phyloP scores from a whole-genome alignment of 371 early-diverging fungal genomes.

The Lichtheimia corymbifera region DNA sequence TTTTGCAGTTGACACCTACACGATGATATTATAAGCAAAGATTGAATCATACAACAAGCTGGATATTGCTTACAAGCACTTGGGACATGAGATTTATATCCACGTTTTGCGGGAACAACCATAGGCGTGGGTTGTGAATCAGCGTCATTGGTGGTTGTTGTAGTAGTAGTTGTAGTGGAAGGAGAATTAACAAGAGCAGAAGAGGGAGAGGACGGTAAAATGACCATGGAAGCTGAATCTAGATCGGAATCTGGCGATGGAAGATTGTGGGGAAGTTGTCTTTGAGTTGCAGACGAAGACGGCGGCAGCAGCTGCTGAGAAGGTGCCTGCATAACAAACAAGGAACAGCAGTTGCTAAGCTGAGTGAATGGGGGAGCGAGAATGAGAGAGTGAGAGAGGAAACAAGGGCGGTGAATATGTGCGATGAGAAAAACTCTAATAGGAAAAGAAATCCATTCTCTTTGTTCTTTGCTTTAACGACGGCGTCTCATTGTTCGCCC shows the following conservation, averaged over 20 bases:
- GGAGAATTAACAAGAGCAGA: slow-evolving; percentile 5
- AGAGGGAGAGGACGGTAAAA: slow-evolving; percentile 6
- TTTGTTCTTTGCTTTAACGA: no score
- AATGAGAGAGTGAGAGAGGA: no score
- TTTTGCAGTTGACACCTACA: slow-evolving; percentile 66
- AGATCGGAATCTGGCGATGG: slow-evolving; percentile 12
- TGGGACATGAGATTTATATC: slow-evolving; percentile 20
- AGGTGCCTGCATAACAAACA: slow-evolving; percentile 18
- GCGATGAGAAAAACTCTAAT: no score
- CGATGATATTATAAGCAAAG: background rate
- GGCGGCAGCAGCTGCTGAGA: background rate
- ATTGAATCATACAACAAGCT: background rate
- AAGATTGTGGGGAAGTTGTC: slow-evolving; percentile 1
- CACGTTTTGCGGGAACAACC: slow-evolving; percentile 21
- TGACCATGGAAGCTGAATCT: slow-evolving; percentile 6
- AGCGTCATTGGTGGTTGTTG: background rate
- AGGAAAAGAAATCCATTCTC: no score
- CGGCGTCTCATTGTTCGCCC: no score
- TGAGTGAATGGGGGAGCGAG: no score
- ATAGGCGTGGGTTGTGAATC: slow-evolving; percentile 8
- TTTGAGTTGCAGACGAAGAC: no score
- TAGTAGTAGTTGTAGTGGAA: background rate
- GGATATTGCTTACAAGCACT: slow-evolving; percentile 18
- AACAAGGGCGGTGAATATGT: no score
- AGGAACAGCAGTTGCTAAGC: background rate